Base-by-base conservation (phyloP, 208 protist genomes). In the Leishmania mexicana region DNA sequence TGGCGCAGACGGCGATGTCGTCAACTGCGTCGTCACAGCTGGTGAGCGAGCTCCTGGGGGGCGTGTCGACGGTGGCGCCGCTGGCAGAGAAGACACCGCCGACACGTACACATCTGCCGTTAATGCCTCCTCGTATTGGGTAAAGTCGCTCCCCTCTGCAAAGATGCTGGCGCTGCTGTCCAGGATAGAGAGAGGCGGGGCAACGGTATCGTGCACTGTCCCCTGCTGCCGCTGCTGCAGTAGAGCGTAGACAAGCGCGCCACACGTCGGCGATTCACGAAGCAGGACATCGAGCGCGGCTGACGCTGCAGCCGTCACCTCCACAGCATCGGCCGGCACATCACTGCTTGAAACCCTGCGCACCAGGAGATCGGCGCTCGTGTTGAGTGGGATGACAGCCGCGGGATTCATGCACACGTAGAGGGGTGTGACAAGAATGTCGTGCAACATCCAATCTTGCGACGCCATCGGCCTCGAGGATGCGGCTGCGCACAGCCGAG, bases 391-490 rank as follows among this genome's bases (percentile, higher is more conserved):
- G 11, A 81, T 62, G 45, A 85, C 77, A 15, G 76, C 76, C 2
- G 2, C 35, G 2, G 71, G 13, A 38, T 71, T 17, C 17, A 21
- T 38, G 76, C 70, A 81, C 21, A 85, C 51, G 76, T 85, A 85
- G 38, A 85, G 81, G 19, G 81, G 81, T 31, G 81, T 85, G 42
- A 74, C 60, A 45, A 85, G 77, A 15, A 85, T 57, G 47, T 81
- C 77, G 38, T 73, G 19, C 24, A 80, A 54, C 5, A 35, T n/a
- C 35, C 42, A 64, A 3, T n/a, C 15, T 51, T 45, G 19, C 17
- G 21, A 54, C 0, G 6, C 17, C 67, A 3, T 31, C 42, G 40
- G 40, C 8, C 17, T 73, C 67, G 67, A 40, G 35, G 42, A 31
- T 49, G 58, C 13, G 54, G 24, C 45, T 19, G 28, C 2, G 35